Base-by-base conservation (phyloP, 2,329 filamentous ascomycete genomes). In the Dactylellina leptospora region DNA sequence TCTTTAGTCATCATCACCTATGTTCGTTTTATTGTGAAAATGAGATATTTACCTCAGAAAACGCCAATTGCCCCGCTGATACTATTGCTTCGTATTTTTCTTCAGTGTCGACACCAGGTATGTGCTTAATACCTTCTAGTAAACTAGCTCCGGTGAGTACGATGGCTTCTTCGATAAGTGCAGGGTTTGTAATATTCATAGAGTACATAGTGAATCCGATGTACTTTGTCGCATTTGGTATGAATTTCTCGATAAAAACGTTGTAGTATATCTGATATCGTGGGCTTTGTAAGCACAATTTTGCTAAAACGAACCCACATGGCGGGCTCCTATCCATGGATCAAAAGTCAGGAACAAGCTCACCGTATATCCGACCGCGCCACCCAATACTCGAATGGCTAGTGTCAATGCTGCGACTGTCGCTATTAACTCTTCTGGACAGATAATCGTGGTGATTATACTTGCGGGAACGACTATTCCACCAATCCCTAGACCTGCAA, bases 361-460 rank as follows among this genome's bases (percentile, higher is more conserved):
- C 48, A 85, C 81, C n/a, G 84, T 83, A 77, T 87, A 89, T 30
- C 86, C 88, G 69, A 90, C 84, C 10, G 85, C 83, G 27, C 88
- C 88, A 48, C 88, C 88, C 33, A 90, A 83, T 60, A 89, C 86
- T 36, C 88, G 87, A 74, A 90, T 85, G n/a, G 87, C 84, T 36
- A 90, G 83, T 0, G 88, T 90, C 20, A 91, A 81, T 4, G 88
- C 87, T 0, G 87, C 85, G 47, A 90, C 83, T 1, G 88, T 90
- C 5, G 87, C 88, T 74, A 91, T 90, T 4, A 90, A 82, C 60
- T 90, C 87, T 76, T 88, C 86, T 0, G 88, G 87, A 72, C 87
- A 89, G 74, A 90, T 86, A 75, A 90, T 89, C 8, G 86, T 87
- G 4, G 86, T 86, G 64, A 90, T 88, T 74, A 90, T 88, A 0